Evolutionary conservation across 805 yeast species (phyloP).

Genomic region (Yamadazyma laniorum): DNA sequence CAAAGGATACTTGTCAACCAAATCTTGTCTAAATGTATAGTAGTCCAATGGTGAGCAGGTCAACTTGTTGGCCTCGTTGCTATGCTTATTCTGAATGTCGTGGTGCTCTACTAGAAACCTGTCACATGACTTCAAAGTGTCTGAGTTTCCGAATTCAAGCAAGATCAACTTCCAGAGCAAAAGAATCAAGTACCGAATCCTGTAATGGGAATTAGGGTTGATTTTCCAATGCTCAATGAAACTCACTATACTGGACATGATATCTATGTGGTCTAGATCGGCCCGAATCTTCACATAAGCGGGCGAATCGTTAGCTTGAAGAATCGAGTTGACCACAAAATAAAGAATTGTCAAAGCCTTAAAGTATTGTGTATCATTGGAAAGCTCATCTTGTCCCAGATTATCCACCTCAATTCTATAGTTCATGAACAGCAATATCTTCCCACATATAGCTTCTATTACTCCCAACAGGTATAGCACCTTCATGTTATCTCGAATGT

Average conservation of each 20-base stretch:
- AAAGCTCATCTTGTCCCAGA: not conserved
- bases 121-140: constrained; percentile 43
- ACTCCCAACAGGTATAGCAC: constrained; percentile 10
- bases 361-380: constrained; percentile 20
- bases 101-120: constrained; percentile 43
- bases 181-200: constrained; percentile 55
- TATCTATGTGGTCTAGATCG: constrained; percentile 27
- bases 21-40: constrained; percentile 72
- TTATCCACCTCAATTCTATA: constrained; percentile 1
- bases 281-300: constrained; percentile 14
- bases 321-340: constrained; percentile 26
- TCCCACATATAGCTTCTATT: not conserved
- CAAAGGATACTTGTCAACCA: constrained; percentile 73
- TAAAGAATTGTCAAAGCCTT: constrained; percentile 34
- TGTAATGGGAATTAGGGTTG: constrained; percentile 37
- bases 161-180: constrained; percentile 53
- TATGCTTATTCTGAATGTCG: constrained; percentile 26
- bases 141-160: constrained; percentile 61
- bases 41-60: constrained; percentile 83
- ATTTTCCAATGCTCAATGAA: constrained; percentile 70
- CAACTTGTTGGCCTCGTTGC: constrained; percentile 24
- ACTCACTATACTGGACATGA: constrained; percentile 45
- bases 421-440: not conserved
- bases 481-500: constrained; percentile 13
- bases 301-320: constrained; percentile 12